phyloP scores from a whole-genome alignment of 2,329 filamentous ascomycete species.

The Talaromyces piceae region DNA sequence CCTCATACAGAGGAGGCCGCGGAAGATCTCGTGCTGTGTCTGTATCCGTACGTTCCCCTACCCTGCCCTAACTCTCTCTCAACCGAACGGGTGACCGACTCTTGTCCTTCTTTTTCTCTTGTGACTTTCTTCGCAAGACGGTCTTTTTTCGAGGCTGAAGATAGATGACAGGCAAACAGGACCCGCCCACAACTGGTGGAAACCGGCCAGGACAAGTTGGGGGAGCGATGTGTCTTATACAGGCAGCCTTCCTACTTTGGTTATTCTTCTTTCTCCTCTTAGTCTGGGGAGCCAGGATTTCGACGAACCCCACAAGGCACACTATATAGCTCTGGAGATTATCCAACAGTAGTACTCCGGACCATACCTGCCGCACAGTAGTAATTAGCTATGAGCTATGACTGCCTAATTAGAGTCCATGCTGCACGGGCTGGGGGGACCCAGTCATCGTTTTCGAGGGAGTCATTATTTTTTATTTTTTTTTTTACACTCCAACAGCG shows the following conservation, averaged over 20 bases:
- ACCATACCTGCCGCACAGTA: too few relatives aligned
- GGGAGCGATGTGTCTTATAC: background rate
- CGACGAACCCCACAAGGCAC: background rate
- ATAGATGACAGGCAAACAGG: background rate
- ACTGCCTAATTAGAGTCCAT: background rate
- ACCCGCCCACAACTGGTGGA: background rate
- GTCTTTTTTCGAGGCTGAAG: too few relatives aligned
- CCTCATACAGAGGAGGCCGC: background rate
- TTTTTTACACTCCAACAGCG: background rate
- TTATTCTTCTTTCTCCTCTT: background rate
- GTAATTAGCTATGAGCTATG: background rate
- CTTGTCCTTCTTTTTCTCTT: too few relatives aligned
- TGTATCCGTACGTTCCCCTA: too few relatives aligned
- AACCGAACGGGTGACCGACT: too few relatives aligned
- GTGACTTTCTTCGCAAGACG: too few relatives aligned
- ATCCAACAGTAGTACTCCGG: background rate
- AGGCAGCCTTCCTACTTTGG: too few relatives aligned
- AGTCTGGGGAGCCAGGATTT: background rate
- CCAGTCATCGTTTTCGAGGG: background rate
- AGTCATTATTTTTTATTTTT: too few relatives aligned
- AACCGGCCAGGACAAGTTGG: background rate
- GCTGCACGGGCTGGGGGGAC: background rate
- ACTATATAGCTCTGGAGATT: background rate
- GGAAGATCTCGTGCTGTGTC: background rate
- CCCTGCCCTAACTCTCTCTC: too few relatives aligned